These are phyloP conservation scores for Megacollybia marginata DNA, from an alignment of 768 basidiomycete genomes.

Conservation along the genomic window DNA sequence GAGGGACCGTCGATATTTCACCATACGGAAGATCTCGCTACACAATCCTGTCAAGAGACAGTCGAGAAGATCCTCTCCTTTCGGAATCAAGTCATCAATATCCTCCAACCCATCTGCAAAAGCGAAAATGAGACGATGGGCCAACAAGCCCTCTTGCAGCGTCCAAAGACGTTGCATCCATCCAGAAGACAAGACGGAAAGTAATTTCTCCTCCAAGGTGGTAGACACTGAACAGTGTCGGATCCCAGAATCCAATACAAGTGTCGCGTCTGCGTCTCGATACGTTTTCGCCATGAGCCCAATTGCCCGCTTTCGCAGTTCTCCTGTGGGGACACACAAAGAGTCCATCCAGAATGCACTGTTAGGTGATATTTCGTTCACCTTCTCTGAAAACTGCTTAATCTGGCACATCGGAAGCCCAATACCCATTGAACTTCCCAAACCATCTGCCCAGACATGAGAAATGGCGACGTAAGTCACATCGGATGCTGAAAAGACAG, in stretches of 20 bases:
- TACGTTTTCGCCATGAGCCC: not conserved
- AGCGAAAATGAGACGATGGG: not conserved
- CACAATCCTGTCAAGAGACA: not conserved
- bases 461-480: too few species aligned
- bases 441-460: too few species aligned
- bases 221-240: not conserved
- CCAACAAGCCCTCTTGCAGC: not conserved
- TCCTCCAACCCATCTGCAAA: not conserved
- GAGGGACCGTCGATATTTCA: not conserved
- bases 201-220: not conserved
- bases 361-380: too few species aligned
- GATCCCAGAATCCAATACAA: not conserved
- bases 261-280: not conserved
- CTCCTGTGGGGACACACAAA: too few species aligned
- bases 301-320: not conserved
- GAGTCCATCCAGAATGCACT: too few species aligned
- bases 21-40: not conserved
- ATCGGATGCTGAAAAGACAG: too few species aligned
- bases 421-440: too few species aligned
- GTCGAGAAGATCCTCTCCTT: not conserved
- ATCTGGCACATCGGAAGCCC: too few species aligned
- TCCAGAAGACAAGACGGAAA: not conserved
- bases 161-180: constrained; percentile 1
- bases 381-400: too few species aligned
- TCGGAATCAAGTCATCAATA: not conserved